phyloP scores from a whole-genome alignment of 345 rosid species.

The Linum lewisii region DNA sequence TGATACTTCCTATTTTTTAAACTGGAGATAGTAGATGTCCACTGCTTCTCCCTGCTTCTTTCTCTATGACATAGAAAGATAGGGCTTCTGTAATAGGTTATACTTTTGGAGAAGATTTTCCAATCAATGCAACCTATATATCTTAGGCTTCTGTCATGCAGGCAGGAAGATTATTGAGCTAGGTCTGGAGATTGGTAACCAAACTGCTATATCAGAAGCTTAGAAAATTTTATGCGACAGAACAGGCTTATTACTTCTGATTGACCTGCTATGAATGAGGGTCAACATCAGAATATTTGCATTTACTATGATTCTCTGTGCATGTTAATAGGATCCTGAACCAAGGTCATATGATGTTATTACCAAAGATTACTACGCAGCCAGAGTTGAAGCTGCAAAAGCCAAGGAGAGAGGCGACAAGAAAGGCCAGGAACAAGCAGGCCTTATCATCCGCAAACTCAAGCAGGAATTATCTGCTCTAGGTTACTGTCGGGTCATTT shows the following conservation, averaged over 20 bases:
- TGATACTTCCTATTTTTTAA: not conserved
- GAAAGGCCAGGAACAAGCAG: constrained; percentile 59
- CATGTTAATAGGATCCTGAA: constrained; percentile 32
- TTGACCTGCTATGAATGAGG: too few species aligned
- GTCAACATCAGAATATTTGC: not conserved
- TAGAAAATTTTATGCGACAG: too few species aligned
- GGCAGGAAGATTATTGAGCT: too few species aligned
- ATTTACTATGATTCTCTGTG: constrained; percentile 8
- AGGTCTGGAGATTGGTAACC: too few species aligned
- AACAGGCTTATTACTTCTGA: too few species aligned
- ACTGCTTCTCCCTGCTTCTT: not conserved
- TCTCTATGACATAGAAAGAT: not conserved
- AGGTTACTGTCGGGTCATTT: constrained; percentile 37
- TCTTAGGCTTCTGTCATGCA: too few species aligned
- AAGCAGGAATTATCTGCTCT: constrained; percentile 83
- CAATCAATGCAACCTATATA: too few species aligned
- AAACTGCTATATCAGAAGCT: too few species aligned
- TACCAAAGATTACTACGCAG: constrained; percentile 53
- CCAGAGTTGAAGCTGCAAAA: constrained; percentile 59
- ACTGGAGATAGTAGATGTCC: not conserved
- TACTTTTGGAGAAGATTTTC: too few species aligned
- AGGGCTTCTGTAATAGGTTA: not conserved
- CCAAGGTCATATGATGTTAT: constrained; percentile 63
- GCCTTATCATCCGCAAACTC: constrained; percentile 57
- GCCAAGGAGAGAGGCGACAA: constrained; percentile 73